Conservation (phyloP, 2,329 filamentous ascomycete species). For the Beauveria asiatica region DNA sequence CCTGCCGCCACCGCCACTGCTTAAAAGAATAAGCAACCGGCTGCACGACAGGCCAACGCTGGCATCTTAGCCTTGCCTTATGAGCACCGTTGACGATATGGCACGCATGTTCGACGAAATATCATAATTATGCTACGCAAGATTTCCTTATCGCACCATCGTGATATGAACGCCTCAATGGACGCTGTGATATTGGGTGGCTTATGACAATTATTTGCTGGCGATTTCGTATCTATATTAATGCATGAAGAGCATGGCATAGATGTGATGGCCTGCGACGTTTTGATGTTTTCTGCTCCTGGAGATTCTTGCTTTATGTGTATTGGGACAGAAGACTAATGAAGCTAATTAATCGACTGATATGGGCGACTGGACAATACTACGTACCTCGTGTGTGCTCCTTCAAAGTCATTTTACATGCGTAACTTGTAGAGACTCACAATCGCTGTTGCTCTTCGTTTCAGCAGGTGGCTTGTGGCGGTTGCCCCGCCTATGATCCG, state of each 20-base stretch:
- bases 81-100: slow-evolving; percentile 30
- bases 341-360: slow-evolving; percentile 4
- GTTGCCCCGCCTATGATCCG: slow-evolving; percentile 11
- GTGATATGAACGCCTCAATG: slow-evolving; percentile 3
- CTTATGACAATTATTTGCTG: slow-evolving; percentile 12
- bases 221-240: slow-evolving; percentile 10
- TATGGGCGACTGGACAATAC: not conserved
- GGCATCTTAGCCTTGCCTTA: slow-evolving; percentile 2
- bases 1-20: slow-evolving; percentile 20
- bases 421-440: not conserved
- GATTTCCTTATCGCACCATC: not conserved
- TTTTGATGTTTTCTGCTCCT: slow-evolving; percentile 5
- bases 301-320: not conserved
- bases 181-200: slow-evolving; percentile 8
- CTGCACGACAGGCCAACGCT: slow-evolving; percentile 3
- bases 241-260: slow-evolving; percentile 6
- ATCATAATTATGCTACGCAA: slow-evolving; percentile 20
- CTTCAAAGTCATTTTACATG: not conserved
- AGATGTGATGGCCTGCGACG: slow-evolving; percentile 1
- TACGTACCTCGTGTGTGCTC: not conserved
- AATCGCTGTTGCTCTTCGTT: not conserved
- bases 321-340: slow-evolving; percentile 4
- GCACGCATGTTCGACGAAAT: slow-evolving; percentile 31
- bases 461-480: not conserved
- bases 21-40: slow-evolving; percentile 19